A percentile compares a stretch with the other conserved stretches of the same genome.
Evolutionary conservation across 1,284 basidiomycete genomes (phyloP).

Genomic region (Rhodotorula sp.): DNA sequence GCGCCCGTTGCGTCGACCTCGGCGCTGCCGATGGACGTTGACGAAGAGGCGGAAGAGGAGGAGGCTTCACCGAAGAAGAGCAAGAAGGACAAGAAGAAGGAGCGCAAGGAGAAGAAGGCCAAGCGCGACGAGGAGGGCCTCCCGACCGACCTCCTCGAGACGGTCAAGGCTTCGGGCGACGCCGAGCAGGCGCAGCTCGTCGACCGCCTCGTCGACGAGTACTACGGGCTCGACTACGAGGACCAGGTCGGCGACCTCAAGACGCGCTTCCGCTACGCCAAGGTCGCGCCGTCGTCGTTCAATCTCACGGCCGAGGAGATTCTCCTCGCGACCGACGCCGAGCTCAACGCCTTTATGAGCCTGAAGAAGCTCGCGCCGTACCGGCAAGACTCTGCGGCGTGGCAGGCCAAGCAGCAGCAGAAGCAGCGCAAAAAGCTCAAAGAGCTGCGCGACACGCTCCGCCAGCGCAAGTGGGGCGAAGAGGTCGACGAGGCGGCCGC

Average conservation of each 20-base stretch:
- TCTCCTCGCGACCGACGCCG: conserved; percentile 85
- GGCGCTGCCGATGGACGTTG: not conserved
- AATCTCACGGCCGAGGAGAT: conserved; percentile 84
- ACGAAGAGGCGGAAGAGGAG: conserved; percentile 34
- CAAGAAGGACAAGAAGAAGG: conserved; percentile 70
- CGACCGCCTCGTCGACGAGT: conserved; percentile 84
- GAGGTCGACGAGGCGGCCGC: conserved; percentile 47
- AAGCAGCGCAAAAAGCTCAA: conserved; percentile 63
- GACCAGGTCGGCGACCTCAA: conserved; percentile 88
- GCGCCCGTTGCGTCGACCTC: conserved; percentile 44
- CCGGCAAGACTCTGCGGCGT: conserved; percentile 53
- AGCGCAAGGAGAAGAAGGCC: conserved; percentile 62
- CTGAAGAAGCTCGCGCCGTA: conserved; percentile 91
- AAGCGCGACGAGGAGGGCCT: conserved; percentile 43
- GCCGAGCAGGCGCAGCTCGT: conserved; percentile 55
- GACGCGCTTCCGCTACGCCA: conserved; percentile 90
- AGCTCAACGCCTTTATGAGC: conserved; percentile 86
- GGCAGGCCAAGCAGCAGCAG: conserved; percentile 46
- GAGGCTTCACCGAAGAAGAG: conserved; percentile 49
- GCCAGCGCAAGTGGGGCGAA: conserved; percentile 55
- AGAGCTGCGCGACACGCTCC: conserved; percentile 68
- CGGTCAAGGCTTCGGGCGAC: conserved; percentile 48
- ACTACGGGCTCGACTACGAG: conserved; percentile 90
- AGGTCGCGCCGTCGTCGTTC: conserved; percentile 67
- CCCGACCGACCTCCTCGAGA: conserved; percentile 34